Conservation (phyloP, 2,329 filamentous ascomycete genomes). For the Ophiostoma montium region DNA sequence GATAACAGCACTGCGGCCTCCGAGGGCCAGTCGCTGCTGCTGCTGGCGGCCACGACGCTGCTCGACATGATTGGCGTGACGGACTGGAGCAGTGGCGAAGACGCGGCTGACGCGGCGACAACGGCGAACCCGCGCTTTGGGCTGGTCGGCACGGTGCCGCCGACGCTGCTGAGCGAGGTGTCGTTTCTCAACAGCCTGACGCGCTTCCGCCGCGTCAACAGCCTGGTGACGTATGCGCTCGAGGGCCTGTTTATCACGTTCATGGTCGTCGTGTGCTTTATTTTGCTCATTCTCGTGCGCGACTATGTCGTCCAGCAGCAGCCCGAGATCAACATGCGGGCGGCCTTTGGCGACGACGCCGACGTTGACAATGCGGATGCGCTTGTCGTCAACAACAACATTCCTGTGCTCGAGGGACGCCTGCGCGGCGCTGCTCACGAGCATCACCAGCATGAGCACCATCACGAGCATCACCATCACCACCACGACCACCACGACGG, state of each 20-base stretch:
- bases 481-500: not conserved
- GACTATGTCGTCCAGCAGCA: conserved; percentile 99
- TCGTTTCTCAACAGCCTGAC: conserved; percentile 48
- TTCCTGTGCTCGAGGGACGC: too few relatives aligned
- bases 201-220: conserved; percentile 57
- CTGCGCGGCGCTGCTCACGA: too few relatives aligned
- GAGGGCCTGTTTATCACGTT: conserved; percentile 93
- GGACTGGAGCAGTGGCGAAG: not conserved
- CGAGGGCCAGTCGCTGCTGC: too few relatives aligned
- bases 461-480: not conserved
- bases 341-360: conserved; percentile 36
- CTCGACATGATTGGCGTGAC: not conserved
- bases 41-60: not conserved
- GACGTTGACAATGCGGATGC: conserved; percentile 3
- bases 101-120: too few relatives aligned
- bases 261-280: conserved; percentile 83
- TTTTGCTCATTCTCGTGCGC: conserved; percentile 88
- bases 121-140: not conserved
- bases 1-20: too few relatives aligned
- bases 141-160: conserved; percentile 13
- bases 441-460: not conserved
- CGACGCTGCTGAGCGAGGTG: conserved; percentile 43
- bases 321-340: conserved; percentile 65
- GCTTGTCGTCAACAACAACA: not conserved
- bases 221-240: conserved; percentile 64